Base-by-base conservation (phyloP, 2,329 filamentous ascomycete genomes). In the Cryphonectria radicalis region DNA sequence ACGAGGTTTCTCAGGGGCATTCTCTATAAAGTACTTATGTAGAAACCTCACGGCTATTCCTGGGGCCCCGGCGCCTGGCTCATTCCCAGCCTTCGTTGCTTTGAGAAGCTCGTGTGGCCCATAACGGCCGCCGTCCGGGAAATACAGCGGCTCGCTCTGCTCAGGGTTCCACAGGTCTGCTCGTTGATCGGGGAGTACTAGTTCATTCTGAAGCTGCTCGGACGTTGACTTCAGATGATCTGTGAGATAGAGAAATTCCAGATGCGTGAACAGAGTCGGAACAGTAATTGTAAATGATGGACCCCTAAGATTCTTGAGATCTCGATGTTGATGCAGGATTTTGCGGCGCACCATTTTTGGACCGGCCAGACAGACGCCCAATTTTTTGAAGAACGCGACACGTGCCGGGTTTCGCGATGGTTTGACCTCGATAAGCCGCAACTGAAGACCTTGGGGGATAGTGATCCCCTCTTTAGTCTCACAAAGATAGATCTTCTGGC, bases 251-350 rank as follows among this genome's bases (percentile, higher is more conserved):
- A 59, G 55, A 10, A 59, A 59, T 32, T 59, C 7, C 5, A 59
- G 28, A 1, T 59, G 55, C 14, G 1, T 19, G 55, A 32, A 32
- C 28, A 59, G 35, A 1, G 10, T 8, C 8, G 46, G 22, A n/a
- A 19, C 55, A 3, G 5, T 14, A 3, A 13, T 1, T 17, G 13
- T 3, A 2, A 17, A 8, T 32, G 14, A 3, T 19, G 14, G 10
- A 4, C 2, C 1, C 14, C 5, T 32, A 0, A 1, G 53, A 28
- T 0, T 6, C 4, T 4, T 19, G 28, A 32, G 28, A 14, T 1
- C 0, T 32, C 11, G 25, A 35, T 59, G 14, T 59, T 14, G 14
- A 28, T 59, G 1, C 55, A 59, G 55, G 13, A 59, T 35, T 3
- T 35, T 4, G 14, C 28, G 0, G 55, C 55, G 55, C 25, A 59